Evolutionary conservation across 345 rosid genomes (phyloP), one percentile per base, ranked within the genome.

Genomic region (Dimocarpus longan): DNA sequence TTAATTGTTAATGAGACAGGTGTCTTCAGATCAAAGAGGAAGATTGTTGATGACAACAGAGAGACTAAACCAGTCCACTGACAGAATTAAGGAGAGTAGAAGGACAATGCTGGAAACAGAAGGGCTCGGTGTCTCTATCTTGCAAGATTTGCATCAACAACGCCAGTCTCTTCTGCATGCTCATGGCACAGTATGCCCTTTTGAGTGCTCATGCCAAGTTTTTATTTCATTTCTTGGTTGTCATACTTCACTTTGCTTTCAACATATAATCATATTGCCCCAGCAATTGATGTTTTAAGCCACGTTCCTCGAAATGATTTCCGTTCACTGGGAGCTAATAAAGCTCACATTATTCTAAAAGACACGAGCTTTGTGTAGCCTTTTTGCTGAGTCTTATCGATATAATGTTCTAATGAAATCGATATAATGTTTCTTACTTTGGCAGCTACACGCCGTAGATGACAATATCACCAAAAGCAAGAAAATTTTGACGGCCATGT

Each of bases 51-150:
- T 87, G 89, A 39, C 91, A 15, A 91, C 93, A 9, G 92, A 88
- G 57, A 86, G 91, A 75, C 52, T 91, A 74, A 86, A 91, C 73
- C 89, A 85, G 9, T 82, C 91, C 28, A 84, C 83, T 28, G 91
- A 86, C 28, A 81, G 91, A 82, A 80, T 90, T 60, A 91, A 90
- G 85, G 91, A 90, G 19, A 84, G 93, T 76, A 85, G 90, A 85
- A 90, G 81, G 85, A 84, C 88, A 19, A 87, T 88, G 91, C 86
- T 88, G 79, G 95, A 91, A 84, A 90, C 91, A 18, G 93, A 91
- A 84, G 92, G 90, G 76, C 91, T 91, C 19, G 88, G 95, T 40
- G 92, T 87, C 64, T 90, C 93, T 12, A 90, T 91, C 70, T 88
- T 86, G 76, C 92, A 89, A 80, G 93, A 89, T 83, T 83, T 90